Base-by-base conservation (phyloP, 2,329 filamentous ascomycete genomes). In the Xylaria sp. region DNA sequence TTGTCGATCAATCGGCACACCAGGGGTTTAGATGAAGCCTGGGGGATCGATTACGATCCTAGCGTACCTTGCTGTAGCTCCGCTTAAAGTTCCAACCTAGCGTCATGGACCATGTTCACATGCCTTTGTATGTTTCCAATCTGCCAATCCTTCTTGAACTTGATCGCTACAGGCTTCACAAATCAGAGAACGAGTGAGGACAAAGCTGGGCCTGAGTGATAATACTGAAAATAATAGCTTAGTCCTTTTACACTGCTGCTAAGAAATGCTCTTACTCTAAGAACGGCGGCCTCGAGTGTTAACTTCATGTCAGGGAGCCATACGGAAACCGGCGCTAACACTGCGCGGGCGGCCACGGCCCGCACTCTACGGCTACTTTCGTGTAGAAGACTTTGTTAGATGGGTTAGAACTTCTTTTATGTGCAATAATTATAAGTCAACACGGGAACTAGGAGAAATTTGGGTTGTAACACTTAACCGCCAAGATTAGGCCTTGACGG, bases 11-110 rank as follows among this genome's bases (percentile, higher is more conserved):
- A 20, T n/a, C n/a, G n/a, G 46, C 18, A 20, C 20, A 20, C 18
- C n/a, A 48, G n/a, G 46, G n/a, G n/a, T 18, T 18, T 3, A 25
- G 13, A 31, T 54, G 15, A 13, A 33, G 13, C 18, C n/a, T 48
- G 33, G 15, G n/a, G 25, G 25, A 59, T 48, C 25, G 48, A 12
- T 33, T n/a, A 33, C 48, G 18, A 33, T 59, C 46, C 33, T 48
- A 59, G 55, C n/a, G 41, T 59, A 59, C 25, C n/a, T 28, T 28
- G 28, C 28, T 48, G 9, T 48, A 48, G 41, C 36, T 59, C 28
- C 31, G 10, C 46, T 33, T 39, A 18, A 61, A 4, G 28, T 6
- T n/a, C 58, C 31, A 20, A 61, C 10, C 46, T 61, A 39, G 58
- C 58, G 28, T 41, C 13, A 25, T 61, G 28, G 10, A 49, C 43